Evolutionary conservation across 2,329 filamentous ascomycete genomes (phyloP).

Genomic region (Aspergillus pseudoterreus): DNA sequence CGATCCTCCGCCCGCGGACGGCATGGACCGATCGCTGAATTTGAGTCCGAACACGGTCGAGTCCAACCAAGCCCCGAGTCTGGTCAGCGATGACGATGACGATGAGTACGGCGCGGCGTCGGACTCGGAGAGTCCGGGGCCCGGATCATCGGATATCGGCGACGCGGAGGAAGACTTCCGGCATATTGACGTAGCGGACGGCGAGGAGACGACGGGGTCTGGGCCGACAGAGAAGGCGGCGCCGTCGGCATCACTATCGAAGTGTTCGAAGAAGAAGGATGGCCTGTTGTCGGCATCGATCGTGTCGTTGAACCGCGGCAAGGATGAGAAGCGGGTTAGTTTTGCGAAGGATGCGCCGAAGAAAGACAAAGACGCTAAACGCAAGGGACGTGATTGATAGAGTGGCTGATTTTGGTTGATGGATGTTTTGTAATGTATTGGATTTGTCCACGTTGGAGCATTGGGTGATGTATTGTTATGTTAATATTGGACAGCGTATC

Average conservation of each 20-base stretch:
- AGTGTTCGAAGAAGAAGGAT: slow-evolving; percentile 29
- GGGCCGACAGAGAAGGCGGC: slow-evolving; percentile 2
- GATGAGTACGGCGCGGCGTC: slow-evolving; percentile 70
- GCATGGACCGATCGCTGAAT: slow-evolving; percentile 43
- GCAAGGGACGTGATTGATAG: slow-evolving; percentile 19
- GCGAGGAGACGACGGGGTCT: slow-evolving; percentile 39
- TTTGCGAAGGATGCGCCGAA: slow-evolving; percentile 30
- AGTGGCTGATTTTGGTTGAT: slow-evolving; percentile 12
- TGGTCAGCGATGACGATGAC: slow-evolving; percentile 72
- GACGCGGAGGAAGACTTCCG: slow-evolving; percentile 48
- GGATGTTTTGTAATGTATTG: slow-evolving; percentile 1
- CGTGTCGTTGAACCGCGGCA: slow-evolving; percentile 24
- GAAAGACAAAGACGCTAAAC: slow-evolving; percentile 23
- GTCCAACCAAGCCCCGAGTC: slow-evolving; percentile 72
- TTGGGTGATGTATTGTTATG: too few species aligned
- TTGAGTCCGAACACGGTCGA: slow-evolving; percentile 66
- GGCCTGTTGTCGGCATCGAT: slow-evolving; percentile 23
- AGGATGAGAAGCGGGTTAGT: slow-evolving; percentile 35
- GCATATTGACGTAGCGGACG: slow-evolving; percentile 45
- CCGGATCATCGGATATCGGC: slow-evolving; percentile 45
- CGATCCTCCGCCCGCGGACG: slow-evolving; percentile 36
- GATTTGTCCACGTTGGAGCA: slow-evolving; percentile 2
- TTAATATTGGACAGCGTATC: too few species aligned
- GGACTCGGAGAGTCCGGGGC: slow-evolving; percentile 57
- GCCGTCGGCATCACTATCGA: slow-evolving; percentile 24